Percentiles rank a stretch among this genome's conserved stretches.
phyloP scores from a whole-genome alignment of 257 asterid genomes.

The Vinca minor region DNA sequence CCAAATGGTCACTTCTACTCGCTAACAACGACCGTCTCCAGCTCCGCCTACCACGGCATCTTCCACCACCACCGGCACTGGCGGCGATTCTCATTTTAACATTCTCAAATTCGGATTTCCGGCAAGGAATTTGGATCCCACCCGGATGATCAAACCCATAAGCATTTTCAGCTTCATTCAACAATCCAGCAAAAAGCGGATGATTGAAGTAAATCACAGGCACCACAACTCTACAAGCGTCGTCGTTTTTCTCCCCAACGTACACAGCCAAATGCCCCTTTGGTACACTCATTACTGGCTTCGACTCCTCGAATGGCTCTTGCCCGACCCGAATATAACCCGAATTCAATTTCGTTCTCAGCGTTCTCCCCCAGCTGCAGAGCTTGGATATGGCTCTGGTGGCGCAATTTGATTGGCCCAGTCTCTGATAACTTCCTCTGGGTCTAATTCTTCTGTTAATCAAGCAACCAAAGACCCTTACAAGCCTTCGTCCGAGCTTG shows the following conservation, averaged over 20 bases:
- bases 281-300: conserved; percentile 25
- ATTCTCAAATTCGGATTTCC: conserved; percentile 40
- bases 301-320: conserved; percentile 9
- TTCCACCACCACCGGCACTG: conserved; percentile 21
- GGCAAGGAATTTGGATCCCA: conserved; percentile 71
- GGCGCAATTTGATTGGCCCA: conserved; percentile 10
- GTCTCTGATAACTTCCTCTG: conserved; percentile 12
- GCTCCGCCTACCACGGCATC: conserved; percentile 30
- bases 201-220: conserved; percentile 60
- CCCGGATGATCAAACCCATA: conserved; percentile 52
- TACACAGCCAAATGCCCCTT: conserved; percentile 63
- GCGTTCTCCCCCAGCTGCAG: conserved; percentile 21
- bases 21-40: too few species aligned
- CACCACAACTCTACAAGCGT: conserved; percentile 50
- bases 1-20: too few species aligned
- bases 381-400: conserved; percentile 28
- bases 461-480: conserved; percentile 33
- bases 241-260: conserved; percentile 44
- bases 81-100: conserved; percentile 53
- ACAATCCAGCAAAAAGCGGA: conserved; percentile 47
- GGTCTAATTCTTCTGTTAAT: conserved; percentile 23
- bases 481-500: conserved; percentile 31
- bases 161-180: conserved; percentile 47
- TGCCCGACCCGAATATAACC: conserved; percentile 34
- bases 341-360: conserved; percentile 20